A percentile compares a stretch with the other conserved stretches of the same genome.
These are phyloP conservation scores for Phytophthora tentaculata DNA, from an alignment of 352 stramenopile species.

Conservation along the genomic window DNA sequence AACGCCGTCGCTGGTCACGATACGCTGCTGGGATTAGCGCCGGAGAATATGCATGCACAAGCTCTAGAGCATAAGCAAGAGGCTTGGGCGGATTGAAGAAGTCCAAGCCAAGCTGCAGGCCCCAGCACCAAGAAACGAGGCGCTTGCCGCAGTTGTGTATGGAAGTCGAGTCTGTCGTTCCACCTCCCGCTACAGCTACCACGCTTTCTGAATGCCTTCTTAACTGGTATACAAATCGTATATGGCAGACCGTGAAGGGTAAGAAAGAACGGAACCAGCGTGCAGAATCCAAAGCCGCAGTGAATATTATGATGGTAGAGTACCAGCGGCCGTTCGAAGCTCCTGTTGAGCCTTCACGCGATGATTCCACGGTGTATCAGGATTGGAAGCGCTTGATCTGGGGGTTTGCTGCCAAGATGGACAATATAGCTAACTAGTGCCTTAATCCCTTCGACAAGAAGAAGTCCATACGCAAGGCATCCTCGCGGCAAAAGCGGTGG, in stretches of 20 bases:
- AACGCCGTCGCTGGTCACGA: background rate
- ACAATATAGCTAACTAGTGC: background rate
- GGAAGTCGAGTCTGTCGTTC: background rate
- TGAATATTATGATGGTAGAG: background rate
- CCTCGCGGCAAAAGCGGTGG: conserved; percentile 8
- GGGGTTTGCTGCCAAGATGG: background rate
- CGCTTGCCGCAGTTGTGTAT: background rate
- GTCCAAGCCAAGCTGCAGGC: background rate
- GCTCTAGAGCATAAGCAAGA: background rate
- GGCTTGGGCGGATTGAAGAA: background rate
- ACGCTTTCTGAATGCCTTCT: background rate
- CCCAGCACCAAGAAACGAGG: background rate
- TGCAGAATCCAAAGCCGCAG: background rate
- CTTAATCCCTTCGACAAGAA: conserved; percentile 10
- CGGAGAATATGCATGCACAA: background rate
- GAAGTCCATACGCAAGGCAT: conserved; percentile 4
- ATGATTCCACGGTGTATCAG: background rate
- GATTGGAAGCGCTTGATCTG: background rate
- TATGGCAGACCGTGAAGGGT: conserved; percentile 13
- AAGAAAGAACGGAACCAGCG: conserved; percentile 7
- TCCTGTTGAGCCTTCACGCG: background rate
- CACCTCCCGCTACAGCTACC: background rate
- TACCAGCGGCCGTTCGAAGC: background rate
- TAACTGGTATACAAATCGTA: conserved; percentile 13
- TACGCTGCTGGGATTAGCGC: background rate